Conservation (phyloP, 495 filamentous ascomycete genomes). For the Pseudomonodictys pantanalensis region DNA sequence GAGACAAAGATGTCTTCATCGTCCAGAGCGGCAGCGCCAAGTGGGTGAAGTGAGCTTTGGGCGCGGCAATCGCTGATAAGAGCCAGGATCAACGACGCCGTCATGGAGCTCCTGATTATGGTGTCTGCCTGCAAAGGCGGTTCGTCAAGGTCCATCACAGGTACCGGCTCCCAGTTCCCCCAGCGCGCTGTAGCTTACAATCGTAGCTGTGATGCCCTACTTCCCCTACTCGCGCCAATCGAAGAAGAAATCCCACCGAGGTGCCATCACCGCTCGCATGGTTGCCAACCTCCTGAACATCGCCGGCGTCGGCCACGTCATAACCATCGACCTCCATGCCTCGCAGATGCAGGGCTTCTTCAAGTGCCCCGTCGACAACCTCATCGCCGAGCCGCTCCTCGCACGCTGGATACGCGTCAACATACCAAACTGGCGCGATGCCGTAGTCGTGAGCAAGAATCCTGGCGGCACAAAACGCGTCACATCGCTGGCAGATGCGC, state of each 20-base stretch:
- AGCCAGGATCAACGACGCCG: slow-evolving; percentile 82
- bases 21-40: slow-evolving; percentile 93
- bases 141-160: slow-evolving; percentile 95
- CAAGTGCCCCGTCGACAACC: slow-evolving; percentile 94
- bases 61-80: slow-evolving; percentile 14
- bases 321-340: slow-evolving; percentile 92
- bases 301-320: slow-evolving; percentile 93
- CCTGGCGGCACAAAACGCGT: slow-evolving; percentile 94
- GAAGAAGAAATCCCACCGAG: slow-evolving; percentile 97
- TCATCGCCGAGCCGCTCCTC: slow-evolving; percentile 93
- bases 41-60: slow-evolving; percentile 31
- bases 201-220: slow-evolving; percentile 92
- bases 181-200: slow-evolving; percentile 5
- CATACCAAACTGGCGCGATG: slow-evolving; percentile 80
- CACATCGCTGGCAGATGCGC: slow-evolving; percentile 90
- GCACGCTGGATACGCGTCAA: slow-evolving; percentile 93
- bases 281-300: slow-evolving; percentile 89
- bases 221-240: slow-evolving; percentile 98
- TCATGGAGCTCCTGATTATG: slow-evolving; percentile 98
- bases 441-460: slow-evolving; percentile 97
- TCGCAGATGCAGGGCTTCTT: slow-evolving; percentile 98
- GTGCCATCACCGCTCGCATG: slow-evolving; percentile 95
- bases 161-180: slow-evolving; percentile 49
- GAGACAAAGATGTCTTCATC: slow-evolving; percentile 98
- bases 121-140: slow-evolving; percentile 97